Evolutionary conservation across 164 flowering plant species (phyloP).

Genomic region (Vitis labrusca): DNA sequence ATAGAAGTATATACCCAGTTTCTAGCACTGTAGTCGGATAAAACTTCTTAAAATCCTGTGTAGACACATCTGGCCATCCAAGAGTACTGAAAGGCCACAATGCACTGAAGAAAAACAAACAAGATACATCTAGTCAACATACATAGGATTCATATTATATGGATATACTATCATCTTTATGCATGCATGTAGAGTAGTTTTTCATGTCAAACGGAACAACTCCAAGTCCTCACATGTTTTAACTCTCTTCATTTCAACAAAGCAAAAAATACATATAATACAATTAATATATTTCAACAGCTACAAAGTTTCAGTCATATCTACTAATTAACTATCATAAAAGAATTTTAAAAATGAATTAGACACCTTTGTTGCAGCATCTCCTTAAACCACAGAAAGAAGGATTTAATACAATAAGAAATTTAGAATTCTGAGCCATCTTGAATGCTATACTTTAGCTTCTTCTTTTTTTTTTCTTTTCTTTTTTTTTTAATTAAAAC

Average conservation of each 20-base stretch:
- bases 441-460: too few species aligned
- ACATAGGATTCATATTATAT: neutral
- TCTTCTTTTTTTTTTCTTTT: too few species aligned
- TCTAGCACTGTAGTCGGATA: slow-evolving; percentile 93
- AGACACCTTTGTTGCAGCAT: neutral
- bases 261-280: too few species aligned
- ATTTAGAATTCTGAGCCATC: too few species aligned
- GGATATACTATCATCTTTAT: neutral
- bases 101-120: slow-evolving; percentile 42
- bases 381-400: slow-evolving; percentile 2
- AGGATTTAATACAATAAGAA: too few species aligned
- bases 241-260: neutral
- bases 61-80: slow-evolving; percentile 92
- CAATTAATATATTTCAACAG: neutral
- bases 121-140: slow-evolving; percentile 1
- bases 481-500: too few species aligned
- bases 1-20: slow-evolving; percentile 66
- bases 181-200: neutral
- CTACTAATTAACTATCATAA: neutral
- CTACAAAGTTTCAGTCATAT: neutral
- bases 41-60: slow-evolving; percentile 69
- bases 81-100: slow-evolving; percentile 97
- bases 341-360: neutral
- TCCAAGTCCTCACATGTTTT: neutral
- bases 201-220: too few species aligned